These are phyloP conservation scores for Alternaria sp. DNA, from an alignment of 2,329 filamentous ascomycete species.

Conservation along the genomic window DNA sequence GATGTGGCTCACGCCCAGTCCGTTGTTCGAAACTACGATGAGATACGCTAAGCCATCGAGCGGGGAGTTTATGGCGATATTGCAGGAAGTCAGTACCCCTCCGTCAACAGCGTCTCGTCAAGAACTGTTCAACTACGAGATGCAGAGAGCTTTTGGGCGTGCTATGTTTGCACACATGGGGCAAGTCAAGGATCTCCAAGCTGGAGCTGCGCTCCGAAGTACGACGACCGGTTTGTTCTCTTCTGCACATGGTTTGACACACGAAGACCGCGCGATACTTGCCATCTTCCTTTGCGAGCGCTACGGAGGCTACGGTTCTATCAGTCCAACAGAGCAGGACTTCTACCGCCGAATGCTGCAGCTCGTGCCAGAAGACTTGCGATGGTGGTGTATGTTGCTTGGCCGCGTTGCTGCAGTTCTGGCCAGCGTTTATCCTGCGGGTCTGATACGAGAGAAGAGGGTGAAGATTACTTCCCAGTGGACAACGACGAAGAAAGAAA, in stretches of 20 bases:
- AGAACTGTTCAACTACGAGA: constrained; percentile 51
- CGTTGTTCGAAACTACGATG: constrained; percentile 54
- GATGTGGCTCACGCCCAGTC: constrained; percentile 57
- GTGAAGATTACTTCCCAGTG: constrained; percentile 34
- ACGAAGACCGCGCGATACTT: constrained; percentile 73
- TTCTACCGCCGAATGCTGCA: constrained; percentile 62
- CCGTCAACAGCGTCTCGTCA: constrained; percentile 19
- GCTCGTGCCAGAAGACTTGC: constrained; percentile 60
- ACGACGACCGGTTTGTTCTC: constrained; percentile 73
- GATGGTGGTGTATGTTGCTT: constrained; percentile 71
- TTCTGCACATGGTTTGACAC: constrained; percentile 74
- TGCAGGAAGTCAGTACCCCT: constrained; percentile 55
- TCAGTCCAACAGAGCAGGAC: constrained; percentile 63
- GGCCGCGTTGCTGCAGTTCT: constrained; percentile 66
- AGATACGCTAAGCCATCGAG: constrained; percentile 59
- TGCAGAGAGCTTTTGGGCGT: constrained; percentile 65
- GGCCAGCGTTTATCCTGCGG: constrained; percentile 67
- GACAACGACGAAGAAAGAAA: constrained; percentile 34
- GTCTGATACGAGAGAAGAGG: constrained; percentile 53
- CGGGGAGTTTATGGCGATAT: constrained; percentile 54
- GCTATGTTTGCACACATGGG: constrained; percentile 59
- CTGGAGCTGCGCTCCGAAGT: constrained; percentile 73
- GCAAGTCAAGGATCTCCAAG: constrained; percentile 54
- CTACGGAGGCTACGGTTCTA: constrained; percentile 67
- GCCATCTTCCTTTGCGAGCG: constrained; percentile 74